Evolutionary conservation across 768 basidiomycete genomes (phyloP), one percentile per base, ranked within the genome.

Genomic region (Mrakia gelida): DNA sequence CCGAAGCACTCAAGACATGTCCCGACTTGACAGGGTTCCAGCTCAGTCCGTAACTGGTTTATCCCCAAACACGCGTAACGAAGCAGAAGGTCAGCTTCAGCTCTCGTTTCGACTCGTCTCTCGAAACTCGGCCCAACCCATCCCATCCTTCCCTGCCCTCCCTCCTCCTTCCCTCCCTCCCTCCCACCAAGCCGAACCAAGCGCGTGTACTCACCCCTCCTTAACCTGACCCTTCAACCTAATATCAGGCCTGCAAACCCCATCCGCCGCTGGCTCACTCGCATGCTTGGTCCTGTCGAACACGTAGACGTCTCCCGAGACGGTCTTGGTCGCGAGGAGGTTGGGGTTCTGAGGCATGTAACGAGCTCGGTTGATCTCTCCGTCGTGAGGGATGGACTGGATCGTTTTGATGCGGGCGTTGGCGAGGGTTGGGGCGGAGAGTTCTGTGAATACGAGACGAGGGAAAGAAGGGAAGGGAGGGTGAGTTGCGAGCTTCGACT

Each of bases 341-440:
- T 98, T 93, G 2, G 95, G 93, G 82, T 98, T 99, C 85, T 98
- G 96, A 9, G 97, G 97, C 95, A 98, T 98, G 84, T 98, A 99
- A 73, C 97, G 90, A 79, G 97, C 97, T 63, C 95, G 87, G 85
- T 99, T 99, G 82, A 98, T 93, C 84, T 99, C 97, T 61, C 94
- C 93, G 6, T 88, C 88, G 84, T 99, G 97, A 84, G 95, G 95
- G 86, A 99, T 98, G 81, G 89, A 90, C 84, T 99, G 97, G 45
- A 91, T 92, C 84, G 96, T 89, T 82, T 92, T 91, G 80, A 98
- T 91, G 34, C 93, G 90, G 1, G 95, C 92, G 75, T 72, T 28
- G 75, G 75, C 6, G 62, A 73, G 30, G 74, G 74, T 54, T 94
- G 89, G 34, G 90, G 90, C 85, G 97, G 91, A 5, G 93, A 92